Evolutionary conservation across 352 stramenopile species (phyloP).

Genomic region (Blastocystis sp.): DNA sequence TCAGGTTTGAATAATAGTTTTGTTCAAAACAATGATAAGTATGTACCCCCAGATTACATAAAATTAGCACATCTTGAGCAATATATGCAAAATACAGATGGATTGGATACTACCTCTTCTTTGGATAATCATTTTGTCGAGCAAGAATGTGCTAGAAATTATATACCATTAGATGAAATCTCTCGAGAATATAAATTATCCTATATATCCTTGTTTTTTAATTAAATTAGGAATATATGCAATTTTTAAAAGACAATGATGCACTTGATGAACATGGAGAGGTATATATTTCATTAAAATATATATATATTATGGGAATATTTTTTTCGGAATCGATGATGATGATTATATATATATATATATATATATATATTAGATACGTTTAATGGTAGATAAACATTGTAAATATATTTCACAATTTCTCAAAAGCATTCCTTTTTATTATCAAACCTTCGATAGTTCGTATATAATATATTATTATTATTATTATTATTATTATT

Average conservation of each 20-base stretch:
- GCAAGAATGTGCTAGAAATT: conserved; percentile 4
- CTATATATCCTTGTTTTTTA: background rate
- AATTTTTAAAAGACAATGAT: too few relatives aligned
- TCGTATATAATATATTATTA: too few relatives aligned
- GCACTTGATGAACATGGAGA: conserved; percentile 11
- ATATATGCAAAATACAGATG: background rate
- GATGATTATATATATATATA: too few relatives aligned
- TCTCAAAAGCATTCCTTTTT: background rate
- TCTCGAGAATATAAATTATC: background rate
- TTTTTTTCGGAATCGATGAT: too few relatives aligned
- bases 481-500: background rate
- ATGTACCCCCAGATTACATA: too few relatives aligned
- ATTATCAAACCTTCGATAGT: too few relatives aligned
- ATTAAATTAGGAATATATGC: too few relatives aligned
- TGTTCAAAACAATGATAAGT: too few relatives aligned
- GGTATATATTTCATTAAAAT: too few relatives aligned
- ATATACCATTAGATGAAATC: conserved; percentile 6
- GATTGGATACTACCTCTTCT: background rate
- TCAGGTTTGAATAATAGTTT: too few relatives aligned
- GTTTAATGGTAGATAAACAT: conserved; percentile 15
- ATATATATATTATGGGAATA: too few relatives aligned
- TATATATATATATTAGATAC: too few relatives aligned
- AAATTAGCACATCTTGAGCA: background rate
- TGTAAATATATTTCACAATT: background rate
- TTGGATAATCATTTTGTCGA: background rate